These are phyloP conservation scores for Saccharomyces paradoxus DNA, from an alignment of 805 yeast genomes.

Conservation along the genomic window DNA sequence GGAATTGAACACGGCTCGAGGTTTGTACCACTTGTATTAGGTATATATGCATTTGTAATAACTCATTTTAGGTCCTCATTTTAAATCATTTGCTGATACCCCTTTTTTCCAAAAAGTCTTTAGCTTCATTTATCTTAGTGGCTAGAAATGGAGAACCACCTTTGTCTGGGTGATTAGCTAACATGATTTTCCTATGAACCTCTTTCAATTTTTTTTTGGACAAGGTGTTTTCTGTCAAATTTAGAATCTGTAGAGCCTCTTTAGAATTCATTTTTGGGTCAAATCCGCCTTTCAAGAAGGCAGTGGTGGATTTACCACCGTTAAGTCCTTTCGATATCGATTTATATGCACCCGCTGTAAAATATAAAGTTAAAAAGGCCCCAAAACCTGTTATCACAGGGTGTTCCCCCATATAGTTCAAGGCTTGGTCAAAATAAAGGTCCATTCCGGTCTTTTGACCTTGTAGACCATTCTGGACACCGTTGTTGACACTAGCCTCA, in stretches of 20 bases:
- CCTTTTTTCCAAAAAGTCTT: constrained; percentile 39
- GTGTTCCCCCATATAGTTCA: constrained; percentile 60
- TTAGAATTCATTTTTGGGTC: constrained; percentile 83
- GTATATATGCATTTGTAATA: not conserved
- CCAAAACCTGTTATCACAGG: constrained; percentile 71
- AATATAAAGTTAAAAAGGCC: constrained; percentile 53
- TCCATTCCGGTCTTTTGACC: constrained; percentile 35
- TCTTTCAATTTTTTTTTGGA: constrained; percentile 66
- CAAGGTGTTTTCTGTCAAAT: constrained; percentile 58
- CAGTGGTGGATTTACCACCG: constrained; percentile 42
- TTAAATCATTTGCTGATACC: constrained; percentile 17
- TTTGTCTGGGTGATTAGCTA: constrained; percentile 89
- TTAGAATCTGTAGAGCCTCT: constrained; percentile 82
- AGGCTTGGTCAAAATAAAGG: constrained; percentile 54
- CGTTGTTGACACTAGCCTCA: not conserved
- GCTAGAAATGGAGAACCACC: constrained; percentile 91
- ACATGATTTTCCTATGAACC: constrained; percentile 78
- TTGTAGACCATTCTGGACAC: constrained; percentile 10
- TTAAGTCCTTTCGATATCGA: constrained; percentile 35
- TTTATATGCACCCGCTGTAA: constrained; percentile 60
- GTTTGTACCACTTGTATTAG: not conserved
- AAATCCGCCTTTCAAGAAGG: constrained; percentile 78
- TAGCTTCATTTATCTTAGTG: constrained; percentile 87
- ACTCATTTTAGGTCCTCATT: not conserved
- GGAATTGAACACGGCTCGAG: not conserved